These are phyloP conservation scores for Boeremia exigua DNA, from an alignment of 2,329 filamentous ascomycete species.

Conservation along the genomic window DNA sequence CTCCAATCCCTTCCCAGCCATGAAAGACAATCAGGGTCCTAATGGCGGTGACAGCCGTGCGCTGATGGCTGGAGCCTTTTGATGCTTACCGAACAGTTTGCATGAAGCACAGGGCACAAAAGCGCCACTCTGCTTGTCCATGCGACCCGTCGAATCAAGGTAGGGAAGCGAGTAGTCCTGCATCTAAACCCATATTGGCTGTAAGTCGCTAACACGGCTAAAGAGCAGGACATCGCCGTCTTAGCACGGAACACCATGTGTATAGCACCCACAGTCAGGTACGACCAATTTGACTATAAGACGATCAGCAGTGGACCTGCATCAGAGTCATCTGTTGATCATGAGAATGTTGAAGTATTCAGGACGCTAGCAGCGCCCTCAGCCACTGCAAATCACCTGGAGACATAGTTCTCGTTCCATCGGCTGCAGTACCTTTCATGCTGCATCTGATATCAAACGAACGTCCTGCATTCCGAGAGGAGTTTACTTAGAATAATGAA, in stretches of 20 bases:
- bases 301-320: constrained; percentile 40
- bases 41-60: constrained; percentile 28
- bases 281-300: constrained; percentile 24
- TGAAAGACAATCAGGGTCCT: constrained; percentile 5
- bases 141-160: constrained; percentile 21
- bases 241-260: constrained; percentile 17
- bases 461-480: constrained; percentile 30
- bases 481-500: constrained; percentile 29
- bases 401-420: constrained; percentile 22
- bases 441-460: constrained; percentile 32
- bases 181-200: constrained; percentile 17
- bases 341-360: constrained; percentile 23
- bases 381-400: constrained; percentile 38
- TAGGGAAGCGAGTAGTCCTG: constrained; percentile 26
- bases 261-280: constrained; percentile 14
- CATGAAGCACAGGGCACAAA: constrained; percentile 36
- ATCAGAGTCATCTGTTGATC: constrained; percentile 33
- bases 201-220: constrained; percentile 38
- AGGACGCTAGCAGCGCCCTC: constrained; percentile 24
- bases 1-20: constrained; percentile 30
- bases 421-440: constrained; percentile 30
- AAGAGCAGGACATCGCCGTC: constrained; percentile 26
- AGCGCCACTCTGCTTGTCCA: constrained; percentile 21
- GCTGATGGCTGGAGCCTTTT: constrained; percentile 16
- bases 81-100: constrained; percentile 35